phyloP scores from a whole-genome alignment of 2,329 filamentous ascomycete species.

The Monilinia vaccinii-corymbosi region DNA sequence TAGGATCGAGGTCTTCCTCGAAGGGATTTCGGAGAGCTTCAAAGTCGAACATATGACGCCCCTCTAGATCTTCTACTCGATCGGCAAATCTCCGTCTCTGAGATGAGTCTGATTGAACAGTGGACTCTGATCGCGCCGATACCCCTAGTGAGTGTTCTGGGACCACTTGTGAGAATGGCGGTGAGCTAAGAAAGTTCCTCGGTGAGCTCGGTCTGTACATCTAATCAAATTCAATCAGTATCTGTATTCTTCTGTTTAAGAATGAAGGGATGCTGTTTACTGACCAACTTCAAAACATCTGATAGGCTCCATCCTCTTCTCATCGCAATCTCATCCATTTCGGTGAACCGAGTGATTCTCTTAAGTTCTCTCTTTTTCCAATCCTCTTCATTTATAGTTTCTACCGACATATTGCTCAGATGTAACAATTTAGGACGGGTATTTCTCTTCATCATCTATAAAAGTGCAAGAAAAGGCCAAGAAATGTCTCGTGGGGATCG shows the following conservation, averaged over 20 bases:
- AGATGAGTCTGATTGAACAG: background rate
- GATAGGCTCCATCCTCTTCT: background rate
- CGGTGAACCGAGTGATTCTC: background rate
- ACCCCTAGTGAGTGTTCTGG: background rate
- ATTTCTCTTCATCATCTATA: no score
- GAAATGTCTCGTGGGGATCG: background rate
- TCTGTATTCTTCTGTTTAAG: background rate
- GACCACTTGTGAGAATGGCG: background rate
- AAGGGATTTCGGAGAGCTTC: background rate
- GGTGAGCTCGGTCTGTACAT: background rate
- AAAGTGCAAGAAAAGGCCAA: background rate
- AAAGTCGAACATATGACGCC: background rate
- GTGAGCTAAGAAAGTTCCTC: background rate
- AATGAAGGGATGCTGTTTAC: background rate
- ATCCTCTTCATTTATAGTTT: background rate
- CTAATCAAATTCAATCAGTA: background rate
- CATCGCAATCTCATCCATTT: background rate
- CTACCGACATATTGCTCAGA: background rate
- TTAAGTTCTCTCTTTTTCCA: background rate
- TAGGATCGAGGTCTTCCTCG: background rate
- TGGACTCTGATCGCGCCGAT: no score
- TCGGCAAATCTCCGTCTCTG: background rate
- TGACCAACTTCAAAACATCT: background rate
- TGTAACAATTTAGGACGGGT: rapidly evolving
- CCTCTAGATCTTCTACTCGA: background rate